These are phyloP conservation scores for Gossypioides kirkii DNA, from an alignment of 345 rosid genomes.

Conservation along the genomic window DNA sequence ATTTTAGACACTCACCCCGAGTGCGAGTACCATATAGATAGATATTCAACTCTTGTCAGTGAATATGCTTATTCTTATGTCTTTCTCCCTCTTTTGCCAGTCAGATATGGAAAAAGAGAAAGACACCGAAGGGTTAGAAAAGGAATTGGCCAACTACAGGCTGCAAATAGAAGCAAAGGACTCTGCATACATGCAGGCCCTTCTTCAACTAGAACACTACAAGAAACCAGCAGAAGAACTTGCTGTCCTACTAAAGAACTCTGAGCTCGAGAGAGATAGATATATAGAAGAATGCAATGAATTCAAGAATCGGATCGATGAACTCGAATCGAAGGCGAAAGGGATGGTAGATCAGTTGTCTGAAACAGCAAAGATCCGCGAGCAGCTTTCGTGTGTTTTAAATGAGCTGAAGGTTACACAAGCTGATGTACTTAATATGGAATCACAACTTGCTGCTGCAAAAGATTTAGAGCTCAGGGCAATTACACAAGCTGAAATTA, in stretches of 20 bases:
- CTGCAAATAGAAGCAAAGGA: constrained; percentile 49
- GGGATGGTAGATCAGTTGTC: constrained; percentile 28
- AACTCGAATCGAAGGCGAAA: constrained; percentile 32
- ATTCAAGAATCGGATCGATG: constrained; percentile 19
- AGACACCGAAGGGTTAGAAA: constrained; percentile 24
- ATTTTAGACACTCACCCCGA: background rate
- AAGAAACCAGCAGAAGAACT: constrained; percentile 33
- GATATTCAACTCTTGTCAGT: background rate
- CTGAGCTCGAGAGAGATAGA: constrained; percentile 33
- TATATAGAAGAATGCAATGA: constrained; percentile 20
- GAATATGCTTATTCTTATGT: background rate
- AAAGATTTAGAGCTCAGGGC: constrained; percentile 36
- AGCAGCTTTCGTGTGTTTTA: constrained; percentile 25
- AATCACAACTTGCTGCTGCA: constrained; percentile 35
- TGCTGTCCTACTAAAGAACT: constrained; percentile 25
- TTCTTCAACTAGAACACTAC: constrained; percentile 31
- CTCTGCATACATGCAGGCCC: constrained; percentile 29
- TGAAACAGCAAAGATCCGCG: constrained; percentile 13
- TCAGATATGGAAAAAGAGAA: constrained; percentile 29
- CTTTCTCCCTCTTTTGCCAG: background rate
- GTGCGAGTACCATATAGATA: background rate
- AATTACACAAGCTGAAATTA: constrained; percentile 20
- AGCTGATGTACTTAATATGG: constrained; percentile 31
- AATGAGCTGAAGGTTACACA: constrained; percentile 34
- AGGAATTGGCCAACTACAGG: constrained; percentile 43